Base-by-base conservation (phyloP, 2,329 filamentous ascomycete genomes). In the Pyrenochaeta sp. region DNA sequence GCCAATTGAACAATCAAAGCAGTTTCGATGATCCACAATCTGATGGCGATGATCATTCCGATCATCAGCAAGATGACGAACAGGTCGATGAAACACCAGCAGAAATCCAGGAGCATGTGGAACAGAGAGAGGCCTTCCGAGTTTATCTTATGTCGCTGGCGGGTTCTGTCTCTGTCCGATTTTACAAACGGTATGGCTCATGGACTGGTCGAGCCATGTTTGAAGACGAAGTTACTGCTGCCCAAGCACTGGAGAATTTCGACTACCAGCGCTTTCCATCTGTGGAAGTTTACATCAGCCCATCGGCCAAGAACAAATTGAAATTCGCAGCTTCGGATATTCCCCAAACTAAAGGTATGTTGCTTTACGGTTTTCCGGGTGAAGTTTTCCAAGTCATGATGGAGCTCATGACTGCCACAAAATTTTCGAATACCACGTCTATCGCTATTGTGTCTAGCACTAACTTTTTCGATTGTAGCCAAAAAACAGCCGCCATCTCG, bases 161-260 rank as follows among this genome's bases (percentile, higher is more conserved):
- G 9, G 63, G 62, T 9, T 55, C 60, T 15, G 46, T 58, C 29
- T 61, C 56, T 5, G 62, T 65, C 2, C 58, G 62, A 2, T 68
- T 69, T 33, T 61, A 60, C 32, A 54, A 49, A n/a, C 56, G 60
- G 1, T 66, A 61, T 30, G 67, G 64, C 2, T 51, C 46, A 7
- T 71, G 66, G 62, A 58, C 33, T 45, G 66, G 69, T 1, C 49
- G 58, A 30, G 58, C 58, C 3, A 63, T 49, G 4, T 72, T 72
- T 43, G 33, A 35, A 9, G 49, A 60, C 15, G 56, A 56, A 1
- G 20, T 18, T 4, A 49, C 54, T 10, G 63, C 66, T 5, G 21
- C 44, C 4, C 9, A 56, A 23, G 68, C 65, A 7, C 30, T 68
- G 10, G 30, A 51, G 6, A 27, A 40, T 0, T 71, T 70, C 31